These are phyloP conservation scores for Wickerhamomyces subpelliculosus DNA, from an alignment of 805 yeast genomes.

Conservation along the genomic window DNA sequence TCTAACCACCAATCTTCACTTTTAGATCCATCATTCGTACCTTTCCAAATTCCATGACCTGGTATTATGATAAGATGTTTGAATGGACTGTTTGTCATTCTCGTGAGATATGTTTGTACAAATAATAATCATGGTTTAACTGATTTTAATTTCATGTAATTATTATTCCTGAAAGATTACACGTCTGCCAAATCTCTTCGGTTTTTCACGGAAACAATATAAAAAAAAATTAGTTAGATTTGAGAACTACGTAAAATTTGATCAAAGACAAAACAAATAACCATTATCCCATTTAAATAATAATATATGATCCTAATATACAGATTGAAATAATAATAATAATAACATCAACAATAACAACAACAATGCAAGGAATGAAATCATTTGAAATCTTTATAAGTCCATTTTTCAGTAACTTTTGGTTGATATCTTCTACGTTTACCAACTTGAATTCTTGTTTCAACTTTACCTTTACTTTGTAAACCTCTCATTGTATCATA, in stretches of 20 bases:
- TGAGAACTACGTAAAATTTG: neutral
- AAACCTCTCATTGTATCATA: constrained; percentile 75
- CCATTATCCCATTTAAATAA: neutral
- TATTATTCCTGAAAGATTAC: no score
- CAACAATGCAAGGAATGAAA: no score
- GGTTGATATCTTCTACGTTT: constrained; percentile 62
- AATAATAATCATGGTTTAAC: no score
- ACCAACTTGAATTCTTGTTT: constrained; percentile 64
- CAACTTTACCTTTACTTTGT: constrained; percentile 83
- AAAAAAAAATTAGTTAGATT: no score
- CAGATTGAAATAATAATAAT: neutral
- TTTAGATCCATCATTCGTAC: constrained; percentile 36
- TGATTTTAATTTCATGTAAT: no score
- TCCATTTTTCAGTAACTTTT: constrained; percentile 87
- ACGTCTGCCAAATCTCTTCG: no score
- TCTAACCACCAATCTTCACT: constrained; percentile 60
- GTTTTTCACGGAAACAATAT: no score
- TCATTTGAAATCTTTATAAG: constrained; percentile 79
- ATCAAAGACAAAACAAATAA: no score
- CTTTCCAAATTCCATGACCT: constrained; percentile 60
- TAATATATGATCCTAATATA: constrained; percentile 2
- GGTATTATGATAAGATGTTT: constrained; percentile 41
- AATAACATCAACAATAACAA: no score
- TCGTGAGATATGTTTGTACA: no score
- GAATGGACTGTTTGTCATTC: neutral